Evolutionary conservation across 805 yeast species (phyloP), one percentile per base, ranked within the genome.

Genomic region (Teunomyces gatunensis): DNA sequence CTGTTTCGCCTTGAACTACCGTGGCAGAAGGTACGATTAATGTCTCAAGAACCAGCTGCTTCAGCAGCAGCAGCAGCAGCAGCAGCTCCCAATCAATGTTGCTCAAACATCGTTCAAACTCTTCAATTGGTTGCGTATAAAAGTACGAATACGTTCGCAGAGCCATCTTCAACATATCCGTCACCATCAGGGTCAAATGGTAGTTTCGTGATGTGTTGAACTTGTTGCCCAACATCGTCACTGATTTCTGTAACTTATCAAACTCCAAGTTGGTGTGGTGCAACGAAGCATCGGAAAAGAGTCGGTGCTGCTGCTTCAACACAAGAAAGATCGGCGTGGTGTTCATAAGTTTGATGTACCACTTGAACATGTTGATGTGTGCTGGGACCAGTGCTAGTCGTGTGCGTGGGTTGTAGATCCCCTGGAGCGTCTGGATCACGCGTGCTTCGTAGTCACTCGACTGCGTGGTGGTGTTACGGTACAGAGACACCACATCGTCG

Each of bases 111-210:
- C 5, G 29, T 4, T n/a, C n/a, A 21, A 42, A 42, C 39, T 42
- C 17, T 0, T 29, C 29, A 10, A 32, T 29, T 13, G 35, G 37
- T 9, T 12, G 18, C 9, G 7, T 7, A 12, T 42, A 11, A 17
- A 42, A 42, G 11, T 11, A 21, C 6, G 6, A 34, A 10, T 34
- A 28, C 15, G 15, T 25, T 18, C 41, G 27, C 15, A 59, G 42
- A 0, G 73, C 74, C 39, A 66, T 49, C 9, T 47, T 48, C 40
- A 72, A 63, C 1, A 69, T 13, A 48, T 69, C 76, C 0, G 55
- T 50, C 3, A 54, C 41, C 27, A 71, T 54, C 21, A 65, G 64
- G 1, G 72, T 61, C 17, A 69, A 54, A 45, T 69, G 69, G 53
- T 71, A 71, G 33, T 54, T 58, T 18, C 73, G 51, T 1, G 48